A percentile compares a stretch with the other conserved stretches of the same genome.
Evolutionary conservation across 441 rosid species (phyloP).

Genomic region (Kokia cookei): DNA sequence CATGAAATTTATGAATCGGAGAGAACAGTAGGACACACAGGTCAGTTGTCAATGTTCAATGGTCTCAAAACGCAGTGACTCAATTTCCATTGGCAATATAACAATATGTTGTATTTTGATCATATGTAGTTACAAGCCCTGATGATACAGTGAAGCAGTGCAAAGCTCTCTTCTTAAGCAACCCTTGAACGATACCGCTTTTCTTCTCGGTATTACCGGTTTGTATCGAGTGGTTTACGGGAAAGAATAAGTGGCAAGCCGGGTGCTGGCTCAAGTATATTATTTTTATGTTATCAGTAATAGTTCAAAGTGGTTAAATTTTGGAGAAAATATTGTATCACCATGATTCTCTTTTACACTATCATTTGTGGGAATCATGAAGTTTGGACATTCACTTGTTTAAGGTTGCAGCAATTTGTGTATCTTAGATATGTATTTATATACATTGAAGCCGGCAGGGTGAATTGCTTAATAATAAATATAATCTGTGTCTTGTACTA

Average conservation of each 20-base stretch:
- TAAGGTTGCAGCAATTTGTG: neutral
- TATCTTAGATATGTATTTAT: neutral
- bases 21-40: slow-evolving; percentile 86
- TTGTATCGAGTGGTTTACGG: neutral
- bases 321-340: neutral
- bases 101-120: neutral
- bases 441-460: neutral
- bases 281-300: neutral
- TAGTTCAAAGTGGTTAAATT: neutral
- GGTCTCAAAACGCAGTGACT: neutral
- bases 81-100: neutral
- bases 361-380: neutral
- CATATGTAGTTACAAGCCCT: slow-evolving; percentile 77
- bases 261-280: neutral
- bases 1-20: slow-evolving; percentile 88
- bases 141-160: slow-evolving; percentile 76
- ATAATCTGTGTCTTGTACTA: too few relatives aligned
- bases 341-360: neutral
- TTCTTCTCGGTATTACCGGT: neutral
- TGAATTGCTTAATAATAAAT: neutral
- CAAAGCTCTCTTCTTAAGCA: slow-evolving; percentile 54
- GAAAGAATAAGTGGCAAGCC: neutral
- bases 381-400: neutral
- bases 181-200: slow-evolving; percentile 10
- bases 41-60: slow-evolving; percentile 29